Base-by-base conservation (phyloP, 176 grass and related monocot species). In the Miscanthus lutarioriparius region DNA sequence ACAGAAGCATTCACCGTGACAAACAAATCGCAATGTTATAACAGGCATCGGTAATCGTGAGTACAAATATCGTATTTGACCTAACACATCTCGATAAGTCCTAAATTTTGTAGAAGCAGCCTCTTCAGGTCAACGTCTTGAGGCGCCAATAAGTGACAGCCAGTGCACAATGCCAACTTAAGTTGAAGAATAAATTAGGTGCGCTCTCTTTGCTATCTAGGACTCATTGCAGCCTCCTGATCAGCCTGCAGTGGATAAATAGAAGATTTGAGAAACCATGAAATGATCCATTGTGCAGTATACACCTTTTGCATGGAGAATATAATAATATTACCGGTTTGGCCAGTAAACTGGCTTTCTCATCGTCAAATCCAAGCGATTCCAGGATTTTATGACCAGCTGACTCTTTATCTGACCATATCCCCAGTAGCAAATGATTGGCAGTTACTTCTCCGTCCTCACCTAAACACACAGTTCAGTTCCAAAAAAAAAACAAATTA, bases 361-460 rank as follows among this genome's bases (percentile, higher is more conserved):
- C 63, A 82, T 90, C 84, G 86, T 97, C 82, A 85, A 97, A 97
- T 64, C 92, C 90, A 63, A 97, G 88, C n/a, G 83, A 80, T 73
- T 88, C 86, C 67, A 97, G 69, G 71, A 94, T 74, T 80, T 97
- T 95, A 77, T 97, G 90, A 78, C 92, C 92, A 79, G 86, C 87
- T 63, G 92, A 91, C 69, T 93, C 86, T 86, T 90, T 94, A 80
- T 94, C 82, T 48, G 90, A 94, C 95, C 92, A 97, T 94, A 95
- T 95, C 51, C 88, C 92, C 75, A 97, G 74, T 28, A 95, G 80
- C 70, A 97, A 82, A 87, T 94, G 90, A 39, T 86, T 89, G 22
- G 87, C 86, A 4, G 92, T 95, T 91, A 97, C 88, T 77, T 97
- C 95, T 82, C 92, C 92, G 17, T 91, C 84, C 27, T 84, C 86